phyloP scores from a whole-genome alignment of 2,329 filamentous ascomycete species.

The Sarocladium strictum region DNA sequence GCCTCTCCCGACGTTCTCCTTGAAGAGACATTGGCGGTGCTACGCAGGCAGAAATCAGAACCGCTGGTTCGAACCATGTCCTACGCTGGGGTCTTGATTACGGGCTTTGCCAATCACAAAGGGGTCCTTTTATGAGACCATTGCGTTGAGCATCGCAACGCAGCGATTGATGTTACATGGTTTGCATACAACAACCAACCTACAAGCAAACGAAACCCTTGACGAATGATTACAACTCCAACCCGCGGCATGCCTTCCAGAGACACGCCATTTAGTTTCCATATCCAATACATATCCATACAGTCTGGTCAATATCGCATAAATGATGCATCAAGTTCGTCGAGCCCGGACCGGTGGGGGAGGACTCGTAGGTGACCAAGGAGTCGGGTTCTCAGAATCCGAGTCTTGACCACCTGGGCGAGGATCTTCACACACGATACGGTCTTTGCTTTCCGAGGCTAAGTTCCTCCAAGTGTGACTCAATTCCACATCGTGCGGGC shows the following conservation, averaged over 20 bases:
- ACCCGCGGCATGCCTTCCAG: neutral
- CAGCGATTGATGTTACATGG: neutral
- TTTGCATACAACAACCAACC: neutral
- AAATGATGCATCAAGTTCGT: neutral
- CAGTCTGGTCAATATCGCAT: neutral
- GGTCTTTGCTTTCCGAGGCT: slow-evolving; percentile 2
- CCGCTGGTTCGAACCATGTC: neutral
- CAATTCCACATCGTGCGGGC: neutral
- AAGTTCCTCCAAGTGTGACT: slow-evolving; percentile 3
- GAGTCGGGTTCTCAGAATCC: neutral
- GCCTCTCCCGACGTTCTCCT: neutral
- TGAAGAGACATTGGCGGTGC: neutral
- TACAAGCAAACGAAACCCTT: neutral
- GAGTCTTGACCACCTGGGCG: neutral
- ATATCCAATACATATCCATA: neutral
- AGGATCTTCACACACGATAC: neutral
- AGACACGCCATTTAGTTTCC: neutral
- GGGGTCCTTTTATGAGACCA: neutral
- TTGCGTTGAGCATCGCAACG: neutral
- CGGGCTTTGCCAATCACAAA: neutral
- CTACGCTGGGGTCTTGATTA: neutral
- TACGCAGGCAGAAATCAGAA: neutral
- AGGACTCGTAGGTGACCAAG: neutral
- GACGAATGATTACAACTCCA: neutral
- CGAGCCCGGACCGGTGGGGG: neutral